Base-by-base conservation (phyloP, 495 filamentous ascomycete genomes). In the Talaromyces proteolyticus region DNA sequence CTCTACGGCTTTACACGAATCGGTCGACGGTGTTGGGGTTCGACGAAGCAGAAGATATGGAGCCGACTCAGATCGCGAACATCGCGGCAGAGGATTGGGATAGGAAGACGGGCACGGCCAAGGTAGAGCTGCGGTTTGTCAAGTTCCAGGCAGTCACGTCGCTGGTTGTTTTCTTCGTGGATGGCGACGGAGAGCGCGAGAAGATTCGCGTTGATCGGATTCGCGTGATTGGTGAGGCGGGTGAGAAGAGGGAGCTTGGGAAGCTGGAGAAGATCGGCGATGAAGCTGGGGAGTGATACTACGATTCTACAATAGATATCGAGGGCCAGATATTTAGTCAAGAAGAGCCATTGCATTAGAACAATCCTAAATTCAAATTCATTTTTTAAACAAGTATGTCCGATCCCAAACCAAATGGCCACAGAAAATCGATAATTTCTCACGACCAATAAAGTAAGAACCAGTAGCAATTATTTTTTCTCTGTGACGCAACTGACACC, bases 221-320 rank as follows among this genome's bases (percentile, higher is more conserved):
- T 53, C 75, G 90, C 51, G 72, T 98, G 29, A 84, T 96, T 59
- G 93, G 93, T 26, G 93, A 96, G 69, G 78, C 81, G n/a, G 91
- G 92, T 11, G 88, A 94, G 77, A 94, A 94, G 78, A 75, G 89
- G 47, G 86, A 90, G 42, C 85, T 88, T 79, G 93, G 91, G 44
- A 95, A 95, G 76, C 70, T 98, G 56, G 89, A 95, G 80, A 97
- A 97, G 79, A 82, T 95, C 61, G 89, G 86, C 10, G 87, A 95
- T 60, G 84, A 89, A 63, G 66, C 72, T 18, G 82, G 77, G 54
- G 79, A 87, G 70, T 81, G 75, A 60, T 6, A 18, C 21, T 21
- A 42, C 18, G 25, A 42, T 6, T 50, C 51, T 56, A 34, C 43
- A 21, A 14, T 12, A 48, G 46, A 41, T n/a, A n/a, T n/a, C n/a